A percentile compares a stretch with the other conserved stretches of the same genome.
Evolutionary conservation across 495 filamentous ascomycete species (phyloP).

Genomic region (Pyrenula massariospora): DNA sequence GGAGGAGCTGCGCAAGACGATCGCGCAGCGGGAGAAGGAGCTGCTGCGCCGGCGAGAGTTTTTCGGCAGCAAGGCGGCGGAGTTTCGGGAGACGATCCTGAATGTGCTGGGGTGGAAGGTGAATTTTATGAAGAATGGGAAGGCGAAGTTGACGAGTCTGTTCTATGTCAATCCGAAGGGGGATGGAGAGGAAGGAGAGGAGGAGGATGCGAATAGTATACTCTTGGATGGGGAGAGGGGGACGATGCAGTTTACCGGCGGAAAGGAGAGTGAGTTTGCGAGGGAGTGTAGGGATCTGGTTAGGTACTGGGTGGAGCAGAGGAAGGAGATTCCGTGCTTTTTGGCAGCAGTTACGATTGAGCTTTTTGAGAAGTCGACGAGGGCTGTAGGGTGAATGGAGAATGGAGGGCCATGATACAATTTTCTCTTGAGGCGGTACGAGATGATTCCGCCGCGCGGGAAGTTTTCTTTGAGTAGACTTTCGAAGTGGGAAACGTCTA

Average conservation of each 20-base stretch:
- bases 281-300: slow-evolving; percentile 70
- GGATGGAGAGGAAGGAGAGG: slow-evolving; percentile 37
- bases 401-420: too few relatives aligned
- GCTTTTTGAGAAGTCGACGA: slow-evolving; percentile 75
- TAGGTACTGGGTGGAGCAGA: slow-evolving; percentile 86
- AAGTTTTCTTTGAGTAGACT: too few relatives aligned
- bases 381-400: too few relatives aligned
- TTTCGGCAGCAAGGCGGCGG: slow-evolving; percentile 73
- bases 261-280: slow-evolving; percentile 76
- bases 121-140: slow-evolving; percentile 85
- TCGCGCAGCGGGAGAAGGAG: slow-evolving; percentile 77
- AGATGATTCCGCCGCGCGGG: too few relatives aligned
- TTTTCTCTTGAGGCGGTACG: too few relatives aligned
- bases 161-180: slow-evolving; percentile 57
- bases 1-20: slow-evolving; percentile 52
- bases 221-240: slow-evolving; percentile 93
- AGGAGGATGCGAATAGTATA: slow-evolving; percentile 66
- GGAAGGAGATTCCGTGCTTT: slow-evolving; percentile 85
- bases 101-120: slow-evolving; percentile 84
- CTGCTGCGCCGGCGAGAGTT: slow-evolving; percentile 79
- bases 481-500: too few relatives aligned
- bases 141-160: slow-evolving; percentile 72
- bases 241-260: slow-evolving; percentile 94
- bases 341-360: slow-evolving; percentile 80
- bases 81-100: slow-evolving; percentile 89